Percentiles rank a stretch among this genome's conserved stretches.
Conservation (phyloP, 495 filamentous ascomycete species). For the Penicillium atrosanguineum region DNA sequence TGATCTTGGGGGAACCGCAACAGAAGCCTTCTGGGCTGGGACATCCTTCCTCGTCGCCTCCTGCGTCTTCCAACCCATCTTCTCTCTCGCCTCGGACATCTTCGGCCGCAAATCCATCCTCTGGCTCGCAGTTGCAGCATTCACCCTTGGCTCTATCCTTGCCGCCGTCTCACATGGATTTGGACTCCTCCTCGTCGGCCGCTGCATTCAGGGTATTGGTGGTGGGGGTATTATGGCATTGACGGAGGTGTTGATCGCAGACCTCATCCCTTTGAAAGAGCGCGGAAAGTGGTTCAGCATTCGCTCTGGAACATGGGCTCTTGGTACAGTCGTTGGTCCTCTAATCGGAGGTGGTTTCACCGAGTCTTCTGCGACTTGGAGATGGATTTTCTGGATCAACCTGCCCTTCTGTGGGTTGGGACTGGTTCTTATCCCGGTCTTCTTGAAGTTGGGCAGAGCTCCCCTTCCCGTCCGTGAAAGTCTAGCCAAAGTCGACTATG, state of each 20-base stretch:
- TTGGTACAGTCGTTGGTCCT: slow-evolving; percentile 33
- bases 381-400: slow-evolving; percentile 68
- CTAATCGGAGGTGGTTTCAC: slow-evolving; percentile 27
- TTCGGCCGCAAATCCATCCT: slow-evolving; percentile 31
- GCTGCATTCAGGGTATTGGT: no score
- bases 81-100: slow-evolving; percentile 26
- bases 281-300: no score
- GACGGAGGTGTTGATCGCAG: no score
- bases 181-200: no score
- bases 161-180: no score
- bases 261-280: no score
- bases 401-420: slow-evolving; percentile 47
- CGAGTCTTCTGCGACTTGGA: slow-evolving; percentile 37
- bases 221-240: no score
- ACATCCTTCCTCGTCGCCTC: slow-evolving; percentile 46
- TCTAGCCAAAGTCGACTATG: slow-evolving; percentile 47
- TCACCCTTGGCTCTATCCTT: no score
- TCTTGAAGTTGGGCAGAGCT: slow-evolving; percentile 39
- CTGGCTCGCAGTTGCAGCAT: no score
- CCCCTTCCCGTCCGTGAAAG: slow-evolving; percentile 10
- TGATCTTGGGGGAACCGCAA: slow-evolving; percentile 42
- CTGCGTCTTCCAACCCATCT: slow-evolving; percentile 21
- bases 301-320: slow-evolving; percentile 1
- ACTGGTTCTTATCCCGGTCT: slow-evolving; percentile 49
- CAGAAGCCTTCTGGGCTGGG: slow-evolving; percentile 52